These are phyloP conservation scores for Neofusicoccum sp. DNA, from an alignment of 2,329 filamentous ascomycete genomes.

Conservation along the genomic window DNA sequence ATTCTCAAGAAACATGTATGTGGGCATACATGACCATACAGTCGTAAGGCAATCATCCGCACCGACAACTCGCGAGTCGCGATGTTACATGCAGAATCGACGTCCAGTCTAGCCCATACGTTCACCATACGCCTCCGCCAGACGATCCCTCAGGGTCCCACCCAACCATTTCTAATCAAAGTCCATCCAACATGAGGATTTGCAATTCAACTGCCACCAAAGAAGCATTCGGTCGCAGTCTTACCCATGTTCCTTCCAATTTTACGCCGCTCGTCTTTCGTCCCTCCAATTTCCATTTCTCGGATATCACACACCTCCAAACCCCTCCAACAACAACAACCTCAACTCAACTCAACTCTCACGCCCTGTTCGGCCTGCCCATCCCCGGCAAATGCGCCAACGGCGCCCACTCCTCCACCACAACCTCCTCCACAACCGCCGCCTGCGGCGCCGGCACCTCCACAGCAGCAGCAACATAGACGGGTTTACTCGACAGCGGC, in stretches of 20 bases:
- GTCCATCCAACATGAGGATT: no score
- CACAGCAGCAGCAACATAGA: neutral
- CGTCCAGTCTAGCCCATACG: no score
- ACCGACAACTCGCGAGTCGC: neutral
- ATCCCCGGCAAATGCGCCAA: conserved; percentile 15
- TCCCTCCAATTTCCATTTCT: no score
- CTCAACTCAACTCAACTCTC: neutral
- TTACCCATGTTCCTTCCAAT: no score
- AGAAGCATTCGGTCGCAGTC: no score
- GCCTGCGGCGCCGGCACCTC: conserved; percentile 1
- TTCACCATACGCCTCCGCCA: no score
- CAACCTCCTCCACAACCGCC: conserved; percentile 4
- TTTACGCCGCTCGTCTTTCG: no score
- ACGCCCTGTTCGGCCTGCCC: conserved; percentile 13
- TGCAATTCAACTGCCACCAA: no score
- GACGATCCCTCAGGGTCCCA: no score
- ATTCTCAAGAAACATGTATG: neutral
- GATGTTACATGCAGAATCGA: no score
- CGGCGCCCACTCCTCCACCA: neutral
- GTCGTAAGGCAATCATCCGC: neutral
- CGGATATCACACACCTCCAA: neutral
- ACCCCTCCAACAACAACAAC: no score
- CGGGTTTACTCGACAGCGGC: conserved; percentile 10
- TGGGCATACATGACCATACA: conserved; percentile 11
- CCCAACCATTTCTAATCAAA: no score